phyloP scores from a whole-genome alignment of 352 stramenopile genomes.

The Phytopythium helicoides region DNA sequence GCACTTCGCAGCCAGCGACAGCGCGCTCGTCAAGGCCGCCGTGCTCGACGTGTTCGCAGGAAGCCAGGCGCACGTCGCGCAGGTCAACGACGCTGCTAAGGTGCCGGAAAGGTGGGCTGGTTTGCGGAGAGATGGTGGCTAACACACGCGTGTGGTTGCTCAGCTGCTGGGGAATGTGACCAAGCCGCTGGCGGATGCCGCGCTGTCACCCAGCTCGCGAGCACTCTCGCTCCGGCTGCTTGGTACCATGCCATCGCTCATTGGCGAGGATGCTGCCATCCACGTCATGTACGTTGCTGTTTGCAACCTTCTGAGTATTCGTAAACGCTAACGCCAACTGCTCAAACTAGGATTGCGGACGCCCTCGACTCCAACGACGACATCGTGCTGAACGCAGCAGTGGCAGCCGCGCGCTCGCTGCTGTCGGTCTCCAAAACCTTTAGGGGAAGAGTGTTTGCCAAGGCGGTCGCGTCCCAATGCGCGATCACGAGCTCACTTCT shows the following conservation, averaged over 20 bases:
- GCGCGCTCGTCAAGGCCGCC: conserved; percentile 24
- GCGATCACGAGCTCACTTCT: conserved; percentile 20
- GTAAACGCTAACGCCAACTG: background rate
- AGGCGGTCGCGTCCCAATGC: conserved; percentile 13
- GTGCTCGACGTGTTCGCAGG: conserved; percentile 46
- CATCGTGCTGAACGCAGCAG: conserved; percentile 28
- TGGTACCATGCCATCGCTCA: conserved; percentile 40
- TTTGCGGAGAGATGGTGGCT: no score
- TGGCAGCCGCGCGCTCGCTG: conserved; percentile 26
- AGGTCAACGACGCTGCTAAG: conserved; percentile 53
- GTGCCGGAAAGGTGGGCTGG: conserved; percentile 16
- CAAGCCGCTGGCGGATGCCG: conserved; percentile 11
- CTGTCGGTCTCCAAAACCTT: conserved; percentile 24
- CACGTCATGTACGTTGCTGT: conserved; percentile 15
- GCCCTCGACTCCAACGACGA: background rate
- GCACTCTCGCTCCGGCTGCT: conserved; percentile 36
- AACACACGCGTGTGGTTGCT: no score
- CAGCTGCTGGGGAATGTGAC: conserved; percentile 25
- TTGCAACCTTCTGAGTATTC: no score
- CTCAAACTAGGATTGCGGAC: background rate
- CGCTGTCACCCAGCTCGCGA: conserved; percentile 8
- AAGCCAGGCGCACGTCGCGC: conserved; percentile 33
- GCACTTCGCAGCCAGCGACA: conserved; percentile 43
- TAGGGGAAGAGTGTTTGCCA: conserved; percentile 16
- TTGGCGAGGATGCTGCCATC: conserved; percentile 19